Evolutionary conservation across 2,329 filamentous ascomycete species (phyloP).

Genomic region (Shiraia bambusicola): DNA sequence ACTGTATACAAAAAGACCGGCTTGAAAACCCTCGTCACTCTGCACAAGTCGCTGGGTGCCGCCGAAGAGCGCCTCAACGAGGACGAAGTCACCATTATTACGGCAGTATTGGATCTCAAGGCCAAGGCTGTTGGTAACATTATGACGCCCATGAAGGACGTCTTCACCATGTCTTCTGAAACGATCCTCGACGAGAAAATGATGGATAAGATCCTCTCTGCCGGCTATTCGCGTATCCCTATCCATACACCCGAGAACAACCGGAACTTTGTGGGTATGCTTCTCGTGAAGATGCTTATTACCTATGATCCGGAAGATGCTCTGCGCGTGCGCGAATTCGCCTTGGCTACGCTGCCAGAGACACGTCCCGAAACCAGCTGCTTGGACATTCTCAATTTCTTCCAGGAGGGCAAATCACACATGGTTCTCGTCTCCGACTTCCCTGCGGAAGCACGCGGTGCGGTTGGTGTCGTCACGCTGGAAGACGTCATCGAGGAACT

Average conservation of each 20-base stretch:
- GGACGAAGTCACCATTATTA: constrained; percentile 98
- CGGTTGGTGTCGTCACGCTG: constrained; percentile 88
- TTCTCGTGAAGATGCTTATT: constrained; percentile 97
- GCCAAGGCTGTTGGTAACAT: constrained; percentile 92
- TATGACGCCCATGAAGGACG: constrained; percentile 98
- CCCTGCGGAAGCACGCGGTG: constrained; percentile 88
- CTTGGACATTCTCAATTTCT: constrained; percentile 98
- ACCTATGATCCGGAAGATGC: constrained; percentile 96
- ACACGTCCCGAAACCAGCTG: constrained; percentile 95
- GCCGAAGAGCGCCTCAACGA: constrained; percentile 86
- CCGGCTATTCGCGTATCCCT: constrained; percentile 93
- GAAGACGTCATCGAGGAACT: constrained; percentile 98
- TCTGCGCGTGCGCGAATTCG: constrained; percentile 84
- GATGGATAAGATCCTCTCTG: constrained; percentile 90
- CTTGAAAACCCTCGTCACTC: constrained; percentile 89
- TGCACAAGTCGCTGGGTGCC: constrained; percentile 88
- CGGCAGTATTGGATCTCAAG: constrained; percentile 91
- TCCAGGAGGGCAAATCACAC: constrained; percentile 98
- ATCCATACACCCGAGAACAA: constrained; percentile 84
- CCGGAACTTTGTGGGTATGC: constrained; percentile 93
- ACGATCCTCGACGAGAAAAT: constrained; percentile 89
- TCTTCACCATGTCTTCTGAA: constrained; percentile 95
- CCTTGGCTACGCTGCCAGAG: constrained; percentile 89
- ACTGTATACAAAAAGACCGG: constrained; percentile 98
- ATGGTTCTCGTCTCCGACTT: constrained; percentile 94